These are phyloP conservation scores for Bocquillonia castaneifolia DNA, from an alignment of 441 rosid genomes.

Conservation along the genomic window DNA sequence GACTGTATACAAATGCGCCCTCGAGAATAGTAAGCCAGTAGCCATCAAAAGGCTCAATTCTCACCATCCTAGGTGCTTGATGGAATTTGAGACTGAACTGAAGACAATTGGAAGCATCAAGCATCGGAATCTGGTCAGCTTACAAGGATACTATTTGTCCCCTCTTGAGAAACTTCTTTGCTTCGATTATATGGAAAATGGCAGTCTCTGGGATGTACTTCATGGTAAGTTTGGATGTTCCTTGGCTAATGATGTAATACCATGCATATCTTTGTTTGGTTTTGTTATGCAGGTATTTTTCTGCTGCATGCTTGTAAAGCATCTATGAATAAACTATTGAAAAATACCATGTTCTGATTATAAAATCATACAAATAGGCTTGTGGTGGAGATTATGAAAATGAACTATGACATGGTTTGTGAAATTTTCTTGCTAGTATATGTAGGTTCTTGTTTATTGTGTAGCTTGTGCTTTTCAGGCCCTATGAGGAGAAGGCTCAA, in stretches of 20 bases:
- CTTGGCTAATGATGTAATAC: background rate
- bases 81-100: constrained; percentile 90
- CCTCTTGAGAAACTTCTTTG: constrained; percentile 80
- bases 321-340: no score
- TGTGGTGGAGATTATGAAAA: no score
- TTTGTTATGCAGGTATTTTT: background rate
- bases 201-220: constrained; percentile 96
- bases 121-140: constrained; percentile 87
- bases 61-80: constrained; percentile 72
- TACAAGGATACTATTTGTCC: constrained; percentile 86
- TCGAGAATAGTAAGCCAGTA: constrained; percentile 89
- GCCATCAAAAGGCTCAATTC: constrained; percentile 91
- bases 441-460: background rate
- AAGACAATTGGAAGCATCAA: constrained; percentile 86
- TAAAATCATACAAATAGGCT: no score
- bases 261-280: background rate
- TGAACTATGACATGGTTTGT: no score
- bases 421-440: no score
- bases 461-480: constrained; percentile 43
- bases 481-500: constrained; percentile 64
- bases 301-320: background rate
- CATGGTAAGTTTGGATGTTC: constrained; percentile 49
- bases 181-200: constrained; percentile 95
- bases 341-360: no score
- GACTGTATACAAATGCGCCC: constrained; percentile 88